Percentiles rank a stretch among this genome's conserved stretches.
phyloP scores from a whole-genome alignment of 805 yeast species.

The Nakazawaea populi region DNA sequence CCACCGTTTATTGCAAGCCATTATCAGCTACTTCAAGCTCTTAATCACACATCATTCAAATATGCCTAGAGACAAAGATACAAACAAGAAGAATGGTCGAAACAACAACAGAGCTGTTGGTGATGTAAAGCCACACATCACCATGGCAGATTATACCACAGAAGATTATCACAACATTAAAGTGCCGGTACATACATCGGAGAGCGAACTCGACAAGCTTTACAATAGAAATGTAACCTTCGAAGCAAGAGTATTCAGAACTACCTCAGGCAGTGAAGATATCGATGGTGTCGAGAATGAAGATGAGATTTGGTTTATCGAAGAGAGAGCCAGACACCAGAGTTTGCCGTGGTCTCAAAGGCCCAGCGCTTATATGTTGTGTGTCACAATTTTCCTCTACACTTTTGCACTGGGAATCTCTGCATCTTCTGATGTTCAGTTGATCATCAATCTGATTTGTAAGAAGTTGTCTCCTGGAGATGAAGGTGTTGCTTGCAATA shows the following conservation, averaged over 20 bases:
- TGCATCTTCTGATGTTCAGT: constrained; percentile 31
- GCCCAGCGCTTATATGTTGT: constrained; percentile 50
- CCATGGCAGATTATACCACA: not conserved
- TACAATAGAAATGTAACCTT: not conserved
- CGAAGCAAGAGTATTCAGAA: not conserved
- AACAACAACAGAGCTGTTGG: too few species aligned
- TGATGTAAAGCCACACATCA: not conserved
- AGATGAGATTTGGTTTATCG: not conserved
- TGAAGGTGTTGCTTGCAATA: constrained; percentile 13
- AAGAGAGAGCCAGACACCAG: constrained; percentile 10
- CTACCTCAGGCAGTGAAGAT: not conserved
- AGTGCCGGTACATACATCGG: not conserved
- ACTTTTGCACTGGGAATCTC: constrained; percentile 35
- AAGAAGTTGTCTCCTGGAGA: constrained; percentile 24
- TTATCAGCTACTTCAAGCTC: too few species aligned
- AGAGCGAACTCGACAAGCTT: not conserved
- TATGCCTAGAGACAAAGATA: too few species aligned
- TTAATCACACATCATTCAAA: too few species aligned
- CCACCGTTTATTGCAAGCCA: too few species aligned
- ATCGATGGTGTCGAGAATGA: not conserved
- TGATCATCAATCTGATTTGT: constrained; percentile 34
- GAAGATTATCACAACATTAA: not conserved
- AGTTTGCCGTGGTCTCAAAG: constrained; percentile 46
- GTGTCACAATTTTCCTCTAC: constrained; percentile 33
- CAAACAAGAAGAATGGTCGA: too few species aligned